Conservation (phyloP, 164 flowering plant genomes). For the Cinnamomum chago region DNA sequence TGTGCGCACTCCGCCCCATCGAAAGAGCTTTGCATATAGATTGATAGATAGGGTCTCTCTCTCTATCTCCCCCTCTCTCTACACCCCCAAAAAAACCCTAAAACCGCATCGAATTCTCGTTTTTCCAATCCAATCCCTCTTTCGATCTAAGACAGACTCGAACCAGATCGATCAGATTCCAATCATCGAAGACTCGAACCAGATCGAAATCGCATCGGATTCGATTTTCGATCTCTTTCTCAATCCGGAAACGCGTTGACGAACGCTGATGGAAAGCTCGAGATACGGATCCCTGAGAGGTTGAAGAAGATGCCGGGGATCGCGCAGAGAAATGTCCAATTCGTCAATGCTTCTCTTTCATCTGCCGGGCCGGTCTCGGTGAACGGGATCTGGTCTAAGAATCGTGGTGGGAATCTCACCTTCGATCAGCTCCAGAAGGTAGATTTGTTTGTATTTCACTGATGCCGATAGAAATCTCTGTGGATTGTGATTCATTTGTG, state of each 20-base stretch:
- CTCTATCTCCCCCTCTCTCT: not conserved
- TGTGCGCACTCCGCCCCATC: no score
- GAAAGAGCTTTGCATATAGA: no score
- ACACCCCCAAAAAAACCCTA: conserved; percentile 1
- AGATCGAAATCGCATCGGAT: not conserved
- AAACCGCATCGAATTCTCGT: not conserved
- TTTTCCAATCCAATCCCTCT: not conserved
- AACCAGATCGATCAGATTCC: not conserved
- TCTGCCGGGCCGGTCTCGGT: conserved; percentile 29
- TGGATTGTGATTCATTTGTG: not conserved
- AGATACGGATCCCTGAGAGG: conserved; percentile 1
- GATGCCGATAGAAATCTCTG: not conserved
- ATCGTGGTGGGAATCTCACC: conserved; percentile 60
- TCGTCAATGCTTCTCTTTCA: conserved; percentile 17
- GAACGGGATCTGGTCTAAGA: conserved; percentile 78
- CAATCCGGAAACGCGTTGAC: not conserved
- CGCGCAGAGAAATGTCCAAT: conserved; percentile 31
- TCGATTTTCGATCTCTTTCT: not conserved
- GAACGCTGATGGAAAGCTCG: conserved; percentile 2
- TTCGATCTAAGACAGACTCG: not conserved
- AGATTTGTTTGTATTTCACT: not conserved
- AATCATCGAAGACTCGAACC: not conserved
- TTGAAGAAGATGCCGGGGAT: conserved; percentile 33
- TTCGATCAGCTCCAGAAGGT: conserved; percentile 95
- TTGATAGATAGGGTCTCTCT: not conserved